phyloP scores from a whole-genome alignment of 352 stramenopile genomes.

The Phytopythium aichiense region DNA sequence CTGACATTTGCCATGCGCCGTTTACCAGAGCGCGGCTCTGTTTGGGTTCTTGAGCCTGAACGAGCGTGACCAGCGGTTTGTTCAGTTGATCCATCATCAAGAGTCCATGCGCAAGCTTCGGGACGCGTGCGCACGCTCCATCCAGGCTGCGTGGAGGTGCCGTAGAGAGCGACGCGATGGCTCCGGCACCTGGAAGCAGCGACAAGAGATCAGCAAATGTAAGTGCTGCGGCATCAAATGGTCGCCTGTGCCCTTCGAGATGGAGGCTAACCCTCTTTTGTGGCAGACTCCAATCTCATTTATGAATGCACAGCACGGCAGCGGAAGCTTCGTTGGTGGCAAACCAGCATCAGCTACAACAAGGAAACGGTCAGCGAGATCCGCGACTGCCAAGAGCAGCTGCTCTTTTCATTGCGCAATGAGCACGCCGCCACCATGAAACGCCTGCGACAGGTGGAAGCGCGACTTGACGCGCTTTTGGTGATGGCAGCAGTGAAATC shows the following conservation, averaged over 20 bases:
- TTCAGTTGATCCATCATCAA: conserved; percentile 44
- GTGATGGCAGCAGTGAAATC: background rate
- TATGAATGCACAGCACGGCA: conserved; percentile 37
- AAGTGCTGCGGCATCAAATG: conserved; percentile 3
- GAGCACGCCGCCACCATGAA: conserved; percentile 41
- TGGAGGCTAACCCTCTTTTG: conserved; percentile 1
- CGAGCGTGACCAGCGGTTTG: conserved; percentile 57
- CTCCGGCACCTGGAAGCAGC: background rate
- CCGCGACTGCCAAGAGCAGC: conserved; percentile 37
- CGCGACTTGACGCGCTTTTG: conserved; percentile 31
- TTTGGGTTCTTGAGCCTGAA: conserved; percentile 53
- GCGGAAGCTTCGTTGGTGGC: conserved; percentile 41
- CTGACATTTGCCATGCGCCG: background rate
- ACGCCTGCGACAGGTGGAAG: conserved; percentile 34
- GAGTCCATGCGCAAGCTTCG: conserved; percentile 37
- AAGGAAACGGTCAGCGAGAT: conserved; percentile 37
- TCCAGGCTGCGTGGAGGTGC: conserved; percentile 52
- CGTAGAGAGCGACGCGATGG: conserved; percentile 2
- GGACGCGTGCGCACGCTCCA: conserved; percentile 46
- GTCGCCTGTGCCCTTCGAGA: background rate
- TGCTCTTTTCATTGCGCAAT: conserved; percentile 34
- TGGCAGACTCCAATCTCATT: conserved; percentile 22
- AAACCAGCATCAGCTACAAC: conserved; percentile 29
- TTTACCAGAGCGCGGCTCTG: conserved; percentile 52
- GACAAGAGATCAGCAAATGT: conserved; percentile 18